These are phyloP conservation scores for Casuarina glauca DNA, from an alignment of 306 rosid genomes.

Conservation along the genomic window DNA sequence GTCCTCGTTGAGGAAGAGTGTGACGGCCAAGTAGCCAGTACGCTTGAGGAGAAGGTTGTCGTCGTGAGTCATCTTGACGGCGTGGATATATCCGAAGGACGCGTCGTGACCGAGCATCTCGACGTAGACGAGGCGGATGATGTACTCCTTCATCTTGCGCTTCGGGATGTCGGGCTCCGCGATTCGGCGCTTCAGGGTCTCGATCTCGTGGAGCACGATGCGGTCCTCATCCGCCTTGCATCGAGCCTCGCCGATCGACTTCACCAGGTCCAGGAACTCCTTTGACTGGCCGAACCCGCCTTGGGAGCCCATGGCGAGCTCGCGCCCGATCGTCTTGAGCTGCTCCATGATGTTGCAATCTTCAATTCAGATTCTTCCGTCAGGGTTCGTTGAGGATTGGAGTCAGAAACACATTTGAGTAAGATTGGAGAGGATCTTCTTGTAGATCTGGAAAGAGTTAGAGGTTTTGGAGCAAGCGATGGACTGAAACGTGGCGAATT, in stretches of 20 bases:
- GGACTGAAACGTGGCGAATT: background rate
- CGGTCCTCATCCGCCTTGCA: conserved; percentile 96
- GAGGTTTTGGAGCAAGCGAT: background rate
- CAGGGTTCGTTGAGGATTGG: background rate
- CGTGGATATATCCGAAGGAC: conserved; percentile 91
- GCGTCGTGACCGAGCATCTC: conserved; percentile 97
- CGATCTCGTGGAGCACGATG: conserved; percentile 86
- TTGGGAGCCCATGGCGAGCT: conserved; percentile 96
- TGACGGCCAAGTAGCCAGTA: conserved; percentile 93
- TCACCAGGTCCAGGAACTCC: conserved; percentile 85
- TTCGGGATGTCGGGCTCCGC: conserved; percentile 82
- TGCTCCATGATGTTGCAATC: conserved; percentile 60
- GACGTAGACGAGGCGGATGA: conserved; percentile 81
- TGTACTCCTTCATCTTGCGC: conserved; percentile 95
- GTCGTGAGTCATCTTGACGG: conserved; percentile 96
- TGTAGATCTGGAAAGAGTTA: background rate
- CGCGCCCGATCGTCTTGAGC: conserved; percentile 84
- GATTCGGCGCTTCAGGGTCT: conserved; percentile 83
- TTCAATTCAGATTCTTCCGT: no score
- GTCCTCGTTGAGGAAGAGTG: conserved; percentile 73
- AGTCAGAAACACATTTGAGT: background rate
- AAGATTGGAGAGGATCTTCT: background rate
- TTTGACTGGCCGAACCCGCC: conserved; percentile 96
- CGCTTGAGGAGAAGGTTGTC: conserved; percentile 71
- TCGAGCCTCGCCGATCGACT: conserved; percentile 97